Conservation (phyloP, 768 basidiomycete species). For the Rossbeevera mucosa region DNA sequence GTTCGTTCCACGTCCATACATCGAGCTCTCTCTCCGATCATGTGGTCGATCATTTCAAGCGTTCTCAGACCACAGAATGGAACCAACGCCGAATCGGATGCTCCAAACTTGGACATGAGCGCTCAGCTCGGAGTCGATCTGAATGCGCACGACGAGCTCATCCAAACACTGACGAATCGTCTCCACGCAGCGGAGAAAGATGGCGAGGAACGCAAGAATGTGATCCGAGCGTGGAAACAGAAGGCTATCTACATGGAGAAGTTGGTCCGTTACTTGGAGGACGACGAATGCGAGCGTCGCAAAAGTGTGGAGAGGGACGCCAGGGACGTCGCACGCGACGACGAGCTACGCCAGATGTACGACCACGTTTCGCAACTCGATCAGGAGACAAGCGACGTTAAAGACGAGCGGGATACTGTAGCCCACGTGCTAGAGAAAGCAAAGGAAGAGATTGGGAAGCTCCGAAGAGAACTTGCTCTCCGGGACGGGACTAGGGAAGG, state of each 20-base stretch:
- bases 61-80: conserved; percentile 45
- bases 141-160: conserved; percentile 66
- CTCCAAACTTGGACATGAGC: conserved; percentile 46
- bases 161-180: conserved; percentile 53
- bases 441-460: conserved; percentile 65
- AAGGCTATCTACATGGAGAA: conserved; percentile 72
- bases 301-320: conserved; percentile 78
- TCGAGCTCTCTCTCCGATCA: conserved; percentile 16
- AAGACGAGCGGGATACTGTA: conserved; percentile 42
- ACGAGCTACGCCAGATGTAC: conserved; percentile 77
- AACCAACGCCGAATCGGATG: conserved; percentile 17
- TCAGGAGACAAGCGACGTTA: conserved; percentile 52
- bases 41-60: conserved; percentile 63
- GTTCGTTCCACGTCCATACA: not conserved
- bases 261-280: conserved; percentile 64
- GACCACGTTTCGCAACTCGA: conserved; percentile 73
- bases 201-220: conserved; percentile 51
- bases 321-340: conserved; percentile 79
- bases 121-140: conserved; percentile 76
- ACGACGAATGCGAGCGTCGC: conserved; percentile 79
- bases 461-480: conserved; percentile 24
- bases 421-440: conserved; percentile 21
- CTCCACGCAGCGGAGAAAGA: conserved; percentile 57
- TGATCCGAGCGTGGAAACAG: conserved; percentile 65
- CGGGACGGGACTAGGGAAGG: not conserved